These are phyloP conservation scores for Kodamaea lidongshanica DNA, from an alignment of 805 yeast species.

Conservation along the genomic window DNA sequence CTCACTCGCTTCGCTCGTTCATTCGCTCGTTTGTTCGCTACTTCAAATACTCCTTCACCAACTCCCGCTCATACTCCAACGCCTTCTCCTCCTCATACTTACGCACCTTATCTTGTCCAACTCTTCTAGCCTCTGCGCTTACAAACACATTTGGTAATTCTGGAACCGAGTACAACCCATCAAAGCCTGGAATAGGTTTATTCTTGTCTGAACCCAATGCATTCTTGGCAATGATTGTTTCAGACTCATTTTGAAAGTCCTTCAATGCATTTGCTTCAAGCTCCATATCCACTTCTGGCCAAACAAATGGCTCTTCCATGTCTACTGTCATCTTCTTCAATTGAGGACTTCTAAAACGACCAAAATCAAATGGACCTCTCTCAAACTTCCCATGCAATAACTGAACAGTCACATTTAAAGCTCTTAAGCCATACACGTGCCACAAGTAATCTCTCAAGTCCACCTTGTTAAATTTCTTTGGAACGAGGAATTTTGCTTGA, in stretches of 20 bases:
- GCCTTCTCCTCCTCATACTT: slow-evolving; percentile 18
- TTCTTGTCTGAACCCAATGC: slow-evolving; percentile 59
- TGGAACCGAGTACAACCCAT: slow-evolving; percentile 54
- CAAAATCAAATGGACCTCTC: slow-evolving; percentile 47
- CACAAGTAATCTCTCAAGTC: slow-evolving; percentile 91
- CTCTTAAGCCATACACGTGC: slow-evolving; percentile 85
- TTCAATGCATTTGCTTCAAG: slow-evolving; percentile 27
- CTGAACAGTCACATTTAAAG: slow-evolving; percentile 81
- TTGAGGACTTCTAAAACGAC: slow-evolving; percentile 74
- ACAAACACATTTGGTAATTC: slow-evolving; percentile 36
- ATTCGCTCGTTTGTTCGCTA: too few relatives aligned
- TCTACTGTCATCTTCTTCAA: slow-evolving; percentile 95
- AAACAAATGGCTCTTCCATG: slow-evolving; percentile 89
- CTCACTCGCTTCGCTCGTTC: too few relatives aligned
- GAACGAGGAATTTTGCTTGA: slow-evolving; percentile 94
- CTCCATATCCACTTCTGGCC: slow-evolving; percentile 65
- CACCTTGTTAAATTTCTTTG: slow-evolving; percentile 86
- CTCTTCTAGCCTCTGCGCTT: slow-evolving; percentile 20
- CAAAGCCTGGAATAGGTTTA: slow-evolving; percentile 68
- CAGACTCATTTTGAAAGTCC: slow-evolving; percentile 42
- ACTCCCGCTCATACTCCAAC: slow-evolving; percentile 21
- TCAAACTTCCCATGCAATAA: slow-evolving; percentile 65
- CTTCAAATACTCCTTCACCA: slow-evolving; percentile 26
- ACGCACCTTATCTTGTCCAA: slow-evolving; percentile 17
- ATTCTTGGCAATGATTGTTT: slow-evolving; percentile 46